Percentiles rank a stretch among this genome's conserved stretches.
Conservation (phyloP, 441 rosid genomes). For the Erysimum pusillum region DNA sequence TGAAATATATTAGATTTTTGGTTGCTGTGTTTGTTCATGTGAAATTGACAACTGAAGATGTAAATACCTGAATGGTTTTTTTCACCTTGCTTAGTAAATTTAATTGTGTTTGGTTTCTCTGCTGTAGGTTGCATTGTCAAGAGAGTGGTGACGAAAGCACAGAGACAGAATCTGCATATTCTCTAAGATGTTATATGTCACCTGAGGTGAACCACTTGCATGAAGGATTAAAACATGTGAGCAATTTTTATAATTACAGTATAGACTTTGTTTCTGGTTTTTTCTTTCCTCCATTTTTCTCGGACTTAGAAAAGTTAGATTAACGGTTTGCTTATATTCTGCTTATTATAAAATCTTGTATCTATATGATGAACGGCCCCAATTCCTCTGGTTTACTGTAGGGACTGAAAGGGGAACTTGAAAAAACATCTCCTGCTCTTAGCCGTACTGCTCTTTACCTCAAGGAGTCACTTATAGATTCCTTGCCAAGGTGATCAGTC, state of each 20-base stretch:
- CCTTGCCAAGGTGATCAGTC: constrained; percentile 14
- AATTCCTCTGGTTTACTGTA: constrained; percentile 7
- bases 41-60: neutral
- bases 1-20: constrained; percentile 3
- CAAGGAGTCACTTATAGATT: constrained; percentile 24
- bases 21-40: neutral
- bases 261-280: constrained; percentile 12
- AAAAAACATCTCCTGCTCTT: constrained; percentile 20
- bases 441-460: constrained; percentile 7
- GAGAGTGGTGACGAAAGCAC: constrained; percentile 97
- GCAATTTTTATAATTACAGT: constrained; percentile 39
- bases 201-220: constrained; percentile 99
- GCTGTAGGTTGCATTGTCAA: constrained; percentile 84
- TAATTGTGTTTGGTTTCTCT: constrained; percentile 21
- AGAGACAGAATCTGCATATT: constrained; percentile 83
- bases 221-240: constrained; percentile 97
- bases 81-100: constrained; percentile 7
- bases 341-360: constrained; percentile 13
- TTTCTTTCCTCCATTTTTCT: neutral
- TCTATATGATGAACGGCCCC: constrained; percentile 11
- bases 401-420: constrained; percentile 27
- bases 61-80: neutral
- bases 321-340: constrained; percentile 3
- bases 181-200: constrained; percentile 96
- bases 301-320: neutral